Evolutionary conservation across 1,284 basidiomycete species (phyloP).

Genomic region (Cystodermella granulosa): DNA sequence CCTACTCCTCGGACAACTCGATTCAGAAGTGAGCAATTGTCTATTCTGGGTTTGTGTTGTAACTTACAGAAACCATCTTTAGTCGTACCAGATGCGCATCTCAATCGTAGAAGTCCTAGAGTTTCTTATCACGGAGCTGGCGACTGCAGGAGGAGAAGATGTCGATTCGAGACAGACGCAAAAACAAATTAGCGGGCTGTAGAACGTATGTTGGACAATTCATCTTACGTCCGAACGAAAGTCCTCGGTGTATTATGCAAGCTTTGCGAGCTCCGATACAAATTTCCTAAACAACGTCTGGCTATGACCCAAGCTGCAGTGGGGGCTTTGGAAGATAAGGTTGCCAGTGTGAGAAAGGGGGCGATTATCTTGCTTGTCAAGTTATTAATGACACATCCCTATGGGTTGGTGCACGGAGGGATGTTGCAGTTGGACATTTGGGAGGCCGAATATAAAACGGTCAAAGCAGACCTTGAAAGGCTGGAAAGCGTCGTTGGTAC

Average conservation of each 20-base stretch:
- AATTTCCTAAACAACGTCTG: slow-evolving; percentile 84
- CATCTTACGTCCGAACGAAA: slow-evolving; percentile 87
- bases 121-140: slow-evolving; percentile 73
- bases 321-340: slow-evolving; percentile 86
- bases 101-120: slow-evolving; percentile 86
- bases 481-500: slow-evolving; percentile 54
- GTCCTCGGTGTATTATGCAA: slow-evolving; percentile 74
- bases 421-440: slow-evolving; percentile 71
- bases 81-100: slow-evolving; percentile 96
- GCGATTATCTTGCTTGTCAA: slow-evolving; percentile 76
- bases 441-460: slow-evolving; percentile 60
- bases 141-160: slow-evolving; percentile 52
- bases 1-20: slow-evolving; percentile 78
- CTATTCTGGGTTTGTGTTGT: neutral
- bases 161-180: slow-evolving; percentile 58
- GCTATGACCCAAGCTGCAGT: slow-evolving; percentile 73
- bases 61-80: slow-evolving; percentile 6
- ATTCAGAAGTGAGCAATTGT: slow-evolving; percentile 71
- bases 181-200: slow-evolving; percentile 81
- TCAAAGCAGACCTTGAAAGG: slow-evolving; percentile 57
- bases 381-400: slow-evolving; percentile 87
- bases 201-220: slow-evolving; percentile 86
- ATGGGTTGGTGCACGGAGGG: slow-evolving; percentile 83
- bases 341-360: slow-evolving; percentile 79
- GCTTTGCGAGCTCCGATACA: slow-evolving; percentile 68